Conservation (phyloP, 305 asterid species). For the Fraxinus angustifolia region DNA sequence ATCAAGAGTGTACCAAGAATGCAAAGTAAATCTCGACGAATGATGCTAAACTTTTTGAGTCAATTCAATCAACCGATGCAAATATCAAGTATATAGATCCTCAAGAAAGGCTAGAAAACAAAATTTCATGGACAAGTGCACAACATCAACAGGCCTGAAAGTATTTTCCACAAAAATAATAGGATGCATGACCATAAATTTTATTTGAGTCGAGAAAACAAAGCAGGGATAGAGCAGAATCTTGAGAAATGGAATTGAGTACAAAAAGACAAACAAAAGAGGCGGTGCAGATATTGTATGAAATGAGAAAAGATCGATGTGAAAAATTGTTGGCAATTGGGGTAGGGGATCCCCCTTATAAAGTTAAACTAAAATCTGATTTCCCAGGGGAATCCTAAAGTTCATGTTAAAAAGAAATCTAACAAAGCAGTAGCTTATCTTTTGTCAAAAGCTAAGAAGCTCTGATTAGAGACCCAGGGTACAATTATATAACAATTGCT, state of each 20-base stretch:
- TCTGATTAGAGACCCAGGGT: neutral
- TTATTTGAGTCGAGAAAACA: neutral
- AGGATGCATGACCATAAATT: constrained; percentile 14
- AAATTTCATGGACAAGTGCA: neutral
- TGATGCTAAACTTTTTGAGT: neutral
- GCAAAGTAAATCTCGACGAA: neutral
- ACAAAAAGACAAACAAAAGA: neutral
- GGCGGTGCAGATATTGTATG: neutral
- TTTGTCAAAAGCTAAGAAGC: neutral
- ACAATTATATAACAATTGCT: neutral
- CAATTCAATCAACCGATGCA: neutral
- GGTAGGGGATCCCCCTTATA: neutral
- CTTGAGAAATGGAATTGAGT: neutral
- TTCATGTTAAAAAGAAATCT: neutral
- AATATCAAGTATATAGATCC: neutral
- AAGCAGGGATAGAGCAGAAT: neutral
- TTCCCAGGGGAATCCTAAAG: neutral
- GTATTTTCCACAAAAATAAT: neutral
- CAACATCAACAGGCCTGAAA: neutral
- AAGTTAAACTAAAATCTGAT: neutral
- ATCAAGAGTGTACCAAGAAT: constrained; percentile 13
- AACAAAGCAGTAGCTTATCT: neutral
- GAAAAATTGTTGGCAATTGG: neutral
- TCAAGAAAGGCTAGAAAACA: neutral
- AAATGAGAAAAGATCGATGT: neutral